Evolutionary conservation across 257 asterid genomes (phyloP), one percentile per base, ranked within the genome.

Genomic region (Ballota nigra): DNA sequence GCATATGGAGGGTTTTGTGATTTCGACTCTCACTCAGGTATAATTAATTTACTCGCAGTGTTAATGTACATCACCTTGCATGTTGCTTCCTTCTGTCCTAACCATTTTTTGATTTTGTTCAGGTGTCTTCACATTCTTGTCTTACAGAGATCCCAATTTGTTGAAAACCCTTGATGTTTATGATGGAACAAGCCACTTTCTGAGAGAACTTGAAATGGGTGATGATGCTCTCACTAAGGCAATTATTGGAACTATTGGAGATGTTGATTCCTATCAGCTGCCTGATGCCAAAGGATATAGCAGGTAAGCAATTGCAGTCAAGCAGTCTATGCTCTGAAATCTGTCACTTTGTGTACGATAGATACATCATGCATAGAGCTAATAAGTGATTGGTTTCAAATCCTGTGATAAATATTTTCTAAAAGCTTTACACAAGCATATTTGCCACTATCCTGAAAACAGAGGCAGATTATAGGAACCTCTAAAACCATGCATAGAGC

Each of bases 1-100:
- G 99, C 99, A 52, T 95, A 95, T 86, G 99, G 99, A 66, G 99
- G 98, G 47, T 95, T 95, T 76, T 95, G 99, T 78, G 92, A 90
- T 79, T 92, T 95, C 24, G 98, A 92, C 84, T 75, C 99, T 26
- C 96, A 95, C 75, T 95, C 99, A 74, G 99, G 99, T 88, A 70
- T 33, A 63, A 51, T 70, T 33, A 63, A 51, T 70, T 45, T 19
- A 33, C 56, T 33, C 55, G 36, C 52, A 55, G 19, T 74, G 68
- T 73, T 26, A 24, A 57, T 62, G 26, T 68, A 28, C 16, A 57
- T 67, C 16, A 5, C 64, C 70, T 33, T 52, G 5, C 22, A 68
- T 28, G 64, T 58, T 26, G 19, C 18, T 57, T 77, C 69, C 13
- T 8, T 7, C 3, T 53, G 13, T 43, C 40, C 71, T 85, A 66